phyloP scores from a whole-genome alignment of 2,329 filamentous ascomycete genomes.

The Arthrinium puccinioides region DNA sequence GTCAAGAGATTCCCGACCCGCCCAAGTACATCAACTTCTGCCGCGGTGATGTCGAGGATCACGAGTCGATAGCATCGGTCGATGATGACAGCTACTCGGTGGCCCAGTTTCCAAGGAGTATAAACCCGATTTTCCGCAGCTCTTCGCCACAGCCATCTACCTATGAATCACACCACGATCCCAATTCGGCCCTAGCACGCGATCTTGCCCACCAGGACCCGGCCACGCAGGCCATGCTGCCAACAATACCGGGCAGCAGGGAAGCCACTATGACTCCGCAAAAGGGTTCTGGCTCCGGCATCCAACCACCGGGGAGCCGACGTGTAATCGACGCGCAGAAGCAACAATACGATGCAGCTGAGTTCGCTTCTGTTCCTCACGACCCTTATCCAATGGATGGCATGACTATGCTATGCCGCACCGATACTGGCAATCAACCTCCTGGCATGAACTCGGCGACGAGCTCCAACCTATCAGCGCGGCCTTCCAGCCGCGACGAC shows the following conservation, averaged over 20 bases:
- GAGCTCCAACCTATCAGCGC: constrained; percentile 42
- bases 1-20: constrained; percentile 93
- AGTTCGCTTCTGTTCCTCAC: constrained; percentile 70
- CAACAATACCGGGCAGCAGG: constrained; percentile 18
- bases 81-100: constrained; percentile 90
- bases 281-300: constrained; percentile 12
- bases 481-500: constrained; percentile 79
- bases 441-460: constrained; percentile 49
- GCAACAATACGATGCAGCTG: constrained; percentile 38
- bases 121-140: constrained; percentile 92
- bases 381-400: constrained; percentile 92
- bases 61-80: constrained; percentile 65
- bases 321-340: constrained; percentile 13
- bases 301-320: constrained; percentile 10
- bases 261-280: constrained; percentile 37
- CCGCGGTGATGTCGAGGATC: constrained; percentile 76
- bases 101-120: constrained; percentile 88
- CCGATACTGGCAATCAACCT: constrained; percentile 44
- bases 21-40: constrained; percentile 99
- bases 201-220: constrained; percentile 56
- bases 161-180: constrained; percentile 87
- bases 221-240: constrained; percentile 32
- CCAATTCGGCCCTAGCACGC: constrained; percentile 63
- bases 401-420: constrained; percentile 94
- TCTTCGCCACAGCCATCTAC: constrained; percentile 93